A percentile compares a stretch with the other conserved stretches of the same genome.
Evolutionary conservation across 2,329 filamentous ascomycete species (phyloP).

Genomic region (Penicillium brevicompactum): DNA sequence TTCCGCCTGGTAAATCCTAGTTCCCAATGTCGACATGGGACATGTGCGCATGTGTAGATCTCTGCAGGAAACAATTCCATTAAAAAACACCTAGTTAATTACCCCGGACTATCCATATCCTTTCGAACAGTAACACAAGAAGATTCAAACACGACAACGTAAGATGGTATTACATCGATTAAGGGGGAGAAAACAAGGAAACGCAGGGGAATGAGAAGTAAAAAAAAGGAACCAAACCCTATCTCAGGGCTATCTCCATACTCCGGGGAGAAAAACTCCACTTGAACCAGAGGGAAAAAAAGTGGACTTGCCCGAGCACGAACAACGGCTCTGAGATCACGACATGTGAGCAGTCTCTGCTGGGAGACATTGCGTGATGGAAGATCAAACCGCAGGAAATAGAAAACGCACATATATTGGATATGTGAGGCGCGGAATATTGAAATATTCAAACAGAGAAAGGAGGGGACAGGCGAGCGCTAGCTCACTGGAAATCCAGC

Average conservation of each 20-base stretch:
- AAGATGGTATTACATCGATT: conserved; percentile 31
- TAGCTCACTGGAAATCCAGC: not conserved
- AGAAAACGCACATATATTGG: not conserved
- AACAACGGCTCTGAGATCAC: conserved; percentile 16
- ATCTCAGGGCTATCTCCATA: conserved; percentile 2
- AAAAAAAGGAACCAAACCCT: not conserved
- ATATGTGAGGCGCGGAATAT: not conserved
- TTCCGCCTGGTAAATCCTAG: too few species aligned
- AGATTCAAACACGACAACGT: conserved; percentile 16
- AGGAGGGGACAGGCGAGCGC: not conserved
- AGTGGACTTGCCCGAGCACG: conserved; percentile 13
- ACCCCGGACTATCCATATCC: conserved; percentile 11
- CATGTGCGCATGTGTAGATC: not conserved
- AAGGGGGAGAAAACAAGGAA: conserved; percentile 6
- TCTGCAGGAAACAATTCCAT: conserved; percentile 18
- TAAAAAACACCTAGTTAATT: conserved; percentile 22
- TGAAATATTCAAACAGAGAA: not conserved
- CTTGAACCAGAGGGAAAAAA: conserved; percentile 1
- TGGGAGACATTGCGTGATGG: conserved; percentile 3
- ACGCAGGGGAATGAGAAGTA: too few species aligned
- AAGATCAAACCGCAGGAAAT: not conserved
- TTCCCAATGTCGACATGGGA: too few species aligned
- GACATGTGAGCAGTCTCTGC: conserved; percentile 8
- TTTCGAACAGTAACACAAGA: not conserved
- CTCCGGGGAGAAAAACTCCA: conserved; percentile 4